These are phyloP conservation scores for Leucosporidium creatinivorum DNA, from an alignment of 768 basidiomycete species.

Conservation along the genomic window DNA sequence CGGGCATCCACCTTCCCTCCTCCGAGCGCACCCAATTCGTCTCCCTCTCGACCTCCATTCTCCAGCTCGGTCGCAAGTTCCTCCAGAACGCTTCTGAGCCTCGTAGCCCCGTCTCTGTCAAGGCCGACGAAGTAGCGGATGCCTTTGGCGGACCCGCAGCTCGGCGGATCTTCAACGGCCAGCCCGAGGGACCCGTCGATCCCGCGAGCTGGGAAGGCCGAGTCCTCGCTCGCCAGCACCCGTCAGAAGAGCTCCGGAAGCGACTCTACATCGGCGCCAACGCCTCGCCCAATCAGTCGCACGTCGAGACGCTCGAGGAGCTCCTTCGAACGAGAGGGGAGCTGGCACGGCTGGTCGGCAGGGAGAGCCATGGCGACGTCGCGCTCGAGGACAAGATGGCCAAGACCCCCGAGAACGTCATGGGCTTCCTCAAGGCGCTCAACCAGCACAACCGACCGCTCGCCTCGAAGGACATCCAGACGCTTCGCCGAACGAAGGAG, in stretches of 20 bases:
- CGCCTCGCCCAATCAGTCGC: slow-evolving; percentile 49
- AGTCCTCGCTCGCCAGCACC: slow-evolving; percentile 84
- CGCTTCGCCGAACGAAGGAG: slow-evolving; percentile 57
- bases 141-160: slow-evolving; percentile 12
- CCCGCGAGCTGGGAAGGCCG: slow-evolving; percentile 84
- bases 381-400: slow-evolving; percentile 94
- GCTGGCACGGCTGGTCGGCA: slow-evolving; percentile 75
- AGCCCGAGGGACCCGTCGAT: slow-evolving; percentile 49
- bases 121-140: not conserved
- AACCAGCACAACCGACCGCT: slow-evolving; percentile 71
- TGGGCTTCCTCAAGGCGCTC: slow-evolving; percentile 72
- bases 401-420: slow-evolving; percentile 87
- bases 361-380: slow-evolving; percentile 78
- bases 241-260: slow-evolving; percentile 70
- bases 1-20: slow-evolving; percentile 80
- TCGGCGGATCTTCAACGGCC: slow-evolving; percentile 36
- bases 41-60: slow-evolving; percentile 77
- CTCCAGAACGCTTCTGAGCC: slow-evolving; percentile 44
- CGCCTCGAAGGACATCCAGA: slow-evolving; percentile 63
- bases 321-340: slow-evolving; percentile 71
- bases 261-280: slow-evolving; percentile 77
- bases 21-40: slow-evolving; percentile 74
- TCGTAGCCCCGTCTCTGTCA: slow-evolving; percentile 13
- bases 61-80: slow-evolving; percentile 79
- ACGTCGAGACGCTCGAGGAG: slow-evolving; percentile 67